Evolutionary conservation across 805 yeast species (phyloP).

Genomic region (Kregervanrija delftensis): DNA sequence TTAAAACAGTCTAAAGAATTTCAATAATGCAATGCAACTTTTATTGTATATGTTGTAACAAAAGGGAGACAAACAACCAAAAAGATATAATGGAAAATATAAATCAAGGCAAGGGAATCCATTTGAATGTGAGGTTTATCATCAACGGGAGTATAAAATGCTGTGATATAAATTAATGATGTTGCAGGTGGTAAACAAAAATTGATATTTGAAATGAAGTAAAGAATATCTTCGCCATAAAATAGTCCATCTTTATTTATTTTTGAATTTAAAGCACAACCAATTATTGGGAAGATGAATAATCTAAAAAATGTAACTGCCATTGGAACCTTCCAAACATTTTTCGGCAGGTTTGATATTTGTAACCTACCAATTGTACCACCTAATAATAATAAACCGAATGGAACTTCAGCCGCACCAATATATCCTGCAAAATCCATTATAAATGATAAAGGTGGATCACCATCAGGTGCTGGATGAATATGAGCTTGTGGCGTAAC

Average conservation of each 20-base stretch:
- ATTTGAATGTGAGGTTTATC: constrained; percentile 52
- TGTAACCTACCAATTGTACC: constrained; percentile 79
- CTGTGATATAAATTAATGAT: constrained; percentile 79
- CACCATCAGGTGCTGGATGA: constrained; percentile 74
- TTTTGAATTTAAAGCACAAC: constrained; percentile 60
- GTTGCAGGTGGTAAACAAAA: constrained; percentile 88
- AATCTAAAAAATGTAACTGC: constrained; percentile 52
- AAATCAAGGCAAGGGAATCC: constrained; percentile 75
- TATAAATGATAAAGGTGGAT: constrained; percentile 77
- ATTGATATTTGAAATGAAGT: constrained; percentile 66
- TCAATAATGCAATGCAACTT: constrained; percentile 38
- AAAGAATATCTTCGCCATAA: constrained; percentile 49
- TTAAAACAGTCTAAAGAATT: neutral
- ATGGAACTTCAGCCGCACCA: constrained; percentile 84
- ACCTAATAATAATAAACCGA: constrained; percentile 77
- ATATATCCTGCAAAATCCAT: constrained; percentile 77
- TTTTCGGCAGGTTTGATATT: constrained; percentile 52
- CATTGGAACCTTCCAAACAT: constrained; percentile 64
- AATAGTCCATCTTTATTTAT: constrained; percentile 59
- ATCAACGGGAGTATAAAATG: constrained; percentile 70
- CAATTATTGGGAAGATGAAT: constrained; percentile 72
- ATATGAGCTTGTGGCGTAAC: constrained; percentile 39
- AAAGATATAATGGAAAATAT: constrained; percentile 67
- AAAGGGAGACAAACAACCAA: constrained; percentile 69
- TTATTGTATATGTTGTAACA: constrained; percentile 60